A percentile compares a stretch with the other conserved stretches of the same genome.
Conservation (phyloP, 768 basidiomycete genomes). For the Naganishia antarctica region DNA sequence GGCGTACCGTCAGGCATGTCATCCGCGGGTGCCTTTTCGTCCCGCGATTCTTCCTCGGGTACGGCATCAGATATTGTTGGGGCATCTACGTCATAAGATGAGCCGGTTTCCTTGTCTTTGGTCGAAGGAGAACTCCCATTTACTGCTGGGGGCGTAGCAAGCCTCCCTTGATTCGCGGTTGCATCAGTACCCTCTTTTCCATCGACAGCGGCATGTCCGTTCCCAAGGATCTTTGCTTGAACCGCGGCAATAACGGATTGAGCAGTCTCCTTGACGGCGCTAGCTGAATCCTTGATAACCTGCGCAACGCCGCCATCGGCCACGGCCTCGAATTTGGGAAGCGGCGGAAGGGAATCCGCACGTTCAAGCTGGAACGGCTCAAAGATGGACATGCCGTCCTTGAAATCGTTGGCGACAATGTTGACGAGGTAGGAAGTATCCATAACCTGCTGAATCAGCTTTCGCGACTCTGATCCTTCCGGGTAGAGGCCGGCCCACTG, state of each 20-base stretch:
- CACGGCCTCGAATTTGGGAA: neutral
- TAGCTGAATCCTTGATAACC: slow-evolving; percentile 11
- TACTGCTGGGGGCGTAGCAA: slow-evolving; percentile 16
- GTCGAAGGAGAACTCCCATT: neutral
- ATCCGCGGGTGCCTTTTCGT: neutral
- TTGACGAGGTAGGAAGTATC: slow-evolving; percentile 80
- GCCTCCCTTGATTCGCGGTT: slow-evolving; percentile 1
- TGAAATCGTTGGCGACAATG: slow-evolving; percentile 94
- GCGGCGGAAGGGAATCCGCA: slow-evolving; percentile 4
- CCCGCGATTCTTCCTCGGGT: neutral
- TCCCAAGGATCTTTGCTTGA: slow-evolving; percentile 7
- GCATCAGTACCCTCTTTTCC: neutral
- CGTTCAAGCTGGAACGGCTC: slow-evolving; percentile 60
- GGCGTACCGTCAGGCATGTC: neutral
- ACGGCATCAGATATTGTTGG: slow-evolving; percentile 6
- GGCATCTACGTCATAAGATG: neutral
- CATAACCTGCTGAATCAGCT: slow-evolving; percentile 73
- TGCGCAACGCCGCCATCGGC: slow-evolving; percentile 3
- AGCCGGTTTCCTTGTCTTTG: neutral
- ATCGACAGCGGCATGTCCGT: neutral
- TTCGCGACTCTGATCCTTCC: slow-evolving; percentile 64
- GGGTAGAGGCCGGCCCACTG: slow-evolving; percentile 91
- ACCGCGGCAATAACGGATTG: slow-evolving; percentile 6
- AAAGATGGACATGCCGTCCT: slow-evolving; percentile 76
- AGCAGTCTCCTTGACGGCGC: slow-evolving; percentile 5